Evolutionary conservation across 768 basidiomycete species (phyloP).

Genomic region (Lactarius sp.): DNA sequence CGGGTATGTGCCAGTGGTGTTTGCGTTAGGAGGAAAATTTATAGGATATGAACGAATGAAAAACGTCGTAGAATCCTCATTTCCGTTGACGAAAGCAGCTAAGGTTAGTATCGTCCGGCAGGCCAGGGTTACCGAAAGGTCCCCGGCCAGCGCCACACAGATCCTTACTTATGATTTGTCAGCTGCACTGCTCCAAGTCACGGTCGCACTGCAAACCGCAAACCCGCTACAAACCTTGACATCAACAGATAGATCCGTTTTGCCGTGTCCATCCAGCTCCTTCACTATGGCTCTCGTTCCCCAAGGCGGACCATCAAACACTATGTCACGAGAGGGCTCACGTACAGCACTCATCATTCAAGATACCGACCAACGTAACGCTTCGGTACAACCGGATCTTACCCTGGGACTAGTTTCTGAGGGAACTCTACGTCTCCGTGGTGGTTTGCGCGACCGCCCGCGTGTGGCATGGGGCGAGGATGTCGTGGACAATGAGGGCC

Average conservation of each 20-base stretch:
- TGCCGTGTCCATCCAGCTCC: background rate
- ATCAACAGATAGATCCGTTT: background rate
- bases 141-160: conserved; percentile 1
- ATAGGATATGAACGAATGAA: background rate
- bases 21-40: too few relatives aligned
- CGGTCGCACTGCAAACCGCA: background rate
- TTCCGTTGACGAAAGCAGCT: too few relatives aligned
- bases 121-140: background rate
- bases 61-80: background rate
- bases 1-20: too few relatives aligned
- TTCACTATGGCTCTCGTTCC: conserved; percentile 2
- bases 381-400: background rate
- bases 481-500: conserved; percentile 72
- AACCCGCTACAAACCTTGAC: background rate
- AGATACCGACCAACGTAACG: conserved; percentile 5
- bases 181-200: background rate
- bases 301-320: conserved; percentile 3
- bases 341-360: conserved; percentile 5
- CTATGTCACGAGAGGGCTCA: conserved; percentile 17
- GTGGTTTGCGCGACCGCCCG: conserved; percentile 27
- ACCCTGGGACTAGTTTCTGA: background rate
- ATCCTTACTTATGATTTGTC: background rate
- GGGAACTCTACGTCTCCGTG: conserved; percentile 13
- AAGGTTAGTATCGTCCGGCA: background rate
- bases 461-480: conserved; percentile 74